phyloP scores from a whole-genome alignment of 1,284 basidiomycete species.

The Cryptococcus sp. region DNA sequence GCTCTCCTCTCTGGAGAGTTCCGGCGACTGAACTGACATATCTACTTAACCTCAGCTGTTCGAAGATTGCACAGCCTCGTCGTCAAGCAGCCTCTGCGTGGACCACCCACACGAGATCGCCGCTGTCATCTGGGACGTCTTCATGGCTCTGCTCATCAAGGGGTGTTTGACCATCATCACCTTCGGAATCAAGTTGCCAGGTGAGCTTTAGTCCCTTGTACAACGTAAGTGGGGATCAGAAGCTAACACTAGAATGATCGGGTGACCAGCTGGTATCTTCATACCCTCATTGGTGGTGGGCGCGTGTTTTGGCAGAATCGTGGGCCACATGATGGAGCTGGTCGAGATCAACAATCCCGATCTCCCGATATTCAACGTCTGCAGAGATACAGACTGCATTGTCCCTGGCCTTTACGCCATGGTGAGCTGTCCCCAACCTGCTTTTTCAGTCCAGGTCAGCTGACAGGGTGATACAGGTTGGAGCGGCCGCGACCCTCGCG shows the following conservation, averaged over 20 bases:
- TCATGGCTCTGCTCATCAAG: constrained; percentile 75
- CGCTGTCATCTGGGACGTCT: constrained; percentile 65
- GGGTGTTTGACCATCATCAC: constrained; percentile 81
- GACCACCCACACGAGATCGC: constrained; percentile 63
- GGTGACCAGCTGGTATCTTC: constrained; percentile 76
- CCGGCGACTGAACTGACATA: background rate
- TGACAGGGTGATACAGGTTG: constrained; percentile 54
- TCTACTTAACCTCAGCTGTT: constrained; percentile 63
- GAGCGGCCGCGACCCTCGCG: constrained; percentile 80
- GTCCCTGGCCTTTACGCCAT: constrained; percentile 86
- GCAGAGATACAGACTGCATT: constrained; percentile 51
- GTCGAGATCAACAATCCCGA: constrained; percentile 66
- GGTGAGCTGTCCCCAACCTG: constrained; percentile 40
- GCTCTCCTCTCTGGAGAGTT: background rate
- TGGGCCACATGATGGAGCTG: constrained; percentile 81
- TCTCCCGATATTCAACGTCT: constrained; percentile 62
- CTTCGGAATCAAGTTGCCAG: constrained; percentile 86
- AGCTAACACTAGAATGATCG: constrained; percentile 8
- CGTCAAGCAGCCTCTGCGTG: constrained; percentile 68
- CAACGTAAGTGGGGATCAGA: background rate
- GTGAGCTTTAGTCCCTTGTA: constrained; percentile 15
- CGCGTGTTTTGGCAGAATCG: constrained; percentile 84
- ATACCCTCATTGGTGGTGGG: constrained; percentile 97
- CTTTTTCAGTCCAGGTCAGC: background rate
- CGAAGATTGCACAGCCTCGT: constrained; percentile 68